Percentiles rank a stretch among this genome's conserved stretches.
These are phyloP conservation scores for Cucurbita ficifolia DNA, from an alignment of 306 rosid genomes.

Conservation along the genomic window DNA sequence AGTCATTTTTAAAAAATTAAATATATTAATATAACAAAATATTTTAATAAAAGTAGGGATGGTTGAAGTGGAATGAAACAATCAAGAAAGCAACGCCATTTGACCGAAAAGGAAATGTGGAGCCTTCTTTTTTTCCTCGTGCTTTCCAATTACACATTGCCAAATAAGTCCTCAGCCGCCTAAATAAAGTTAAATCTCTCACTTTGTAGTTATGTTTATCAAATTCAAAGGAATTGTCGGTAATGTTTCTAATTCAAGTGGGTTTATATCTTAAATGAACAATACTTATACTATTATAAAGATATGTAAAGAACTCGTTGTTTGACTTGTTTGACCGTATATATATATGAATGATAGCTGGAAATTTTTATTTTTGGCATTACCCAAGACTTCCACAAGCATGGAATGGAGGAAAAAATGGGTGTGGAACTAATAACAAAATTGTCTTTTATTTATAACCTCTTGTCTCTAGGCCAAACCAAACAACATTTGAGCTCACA, in stretches of 20 bases:
- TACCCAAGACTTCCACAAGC: no score
- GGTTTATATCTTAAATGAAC: no score
- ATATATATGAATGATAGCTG: no score
- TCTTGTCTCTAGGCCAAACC: background rate
- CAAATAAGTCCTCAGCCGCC: background rate
- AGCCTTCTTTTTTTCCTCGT: background rate
- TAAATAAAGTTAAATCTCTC: conserved; percentile 1
- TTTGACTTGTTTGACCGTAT: no score
- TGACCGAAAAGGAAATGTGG: background rate
- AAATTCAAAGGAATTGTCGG: background rate
- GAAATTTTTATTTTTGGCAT: no score
- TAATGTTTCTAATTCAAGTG: background rate
- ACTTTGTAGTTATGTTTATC: background rate
- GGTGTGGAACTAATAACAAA: background rate
- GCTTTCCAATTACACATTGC: background rate
- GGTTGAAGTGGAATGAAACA: background rate
- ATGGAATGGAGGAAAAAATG: background rate
- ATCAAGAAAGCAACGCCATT: background rate
- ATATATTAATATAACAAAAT: background rate
- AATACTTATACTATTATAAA: no score
- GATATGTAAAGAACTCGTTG: no score
- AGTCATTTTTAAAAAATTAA: no score
- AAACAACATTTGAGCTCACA: background rate
- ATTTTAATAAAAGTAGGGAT: background rate
- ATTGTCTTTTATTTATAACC: background rate